Base-by-base conservation (phyloP, 2,329 filamentous ascomycete species). In the Ambrosiella beaveri region DNA sequence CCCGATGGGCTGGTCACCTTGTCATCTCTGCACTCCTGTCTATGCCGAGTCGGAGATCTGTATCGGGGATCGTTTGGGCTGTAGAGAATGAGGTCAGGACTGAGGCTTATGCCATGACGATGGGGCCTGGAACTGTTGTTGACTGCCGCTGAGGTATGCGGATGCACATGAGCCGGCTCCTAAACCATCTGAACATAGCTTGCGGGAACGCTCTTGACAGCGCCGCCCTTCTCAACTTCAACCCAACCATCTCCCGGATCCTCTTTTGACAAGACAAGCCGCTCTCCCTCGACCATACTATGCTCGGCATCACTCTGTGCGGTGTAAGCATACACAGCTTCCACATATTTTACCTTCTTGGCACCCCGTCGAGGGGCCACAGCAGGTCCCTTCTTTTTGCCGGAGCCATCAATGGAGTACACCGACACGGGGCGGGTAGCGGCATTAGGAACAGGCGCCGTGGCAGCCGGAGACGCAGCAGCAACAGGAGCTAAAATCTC, bases 221-320 rank as follows among this genome's bases (percentile, higher is more conserved):
- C 74, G 1, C 90, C 90, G 15, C 88, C 89, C 70, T 88, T 89
- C 73, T 97, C 93, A 15, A 98, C 93, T 72, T 97, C 93, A 36
- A 84, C 88, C 93, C 93, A 98, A 0, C 93, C 93, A 72, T 97
- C 93, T 1, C 93, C 93, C 0, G 83, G 79, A 67, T 97, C 91
- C 59, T 87, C 83, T 65, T 84, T 89, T 61, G 96, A 82, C 38
- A 98, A 74, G 44, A 98, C 89, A 65, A 98, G 94, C 56, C 83
- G 79, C 70, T 98, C 93, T 0, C 93, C 93, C 70, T 95, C 91
- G 0, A 69, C 68, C 88, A 98, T 98, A 65, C 78, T 88, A 69
- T 91, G 89, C 71, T 98, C 93, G 7, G 81, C 79, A 5, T 94
- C 88, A 63, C 82, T 89, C 65, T 88, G 84, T 15, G 91, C 88